Evolutionary conservation across 257 asterid genomes (phyloP).

Genomic region (Apocynum venetum): DNA sequence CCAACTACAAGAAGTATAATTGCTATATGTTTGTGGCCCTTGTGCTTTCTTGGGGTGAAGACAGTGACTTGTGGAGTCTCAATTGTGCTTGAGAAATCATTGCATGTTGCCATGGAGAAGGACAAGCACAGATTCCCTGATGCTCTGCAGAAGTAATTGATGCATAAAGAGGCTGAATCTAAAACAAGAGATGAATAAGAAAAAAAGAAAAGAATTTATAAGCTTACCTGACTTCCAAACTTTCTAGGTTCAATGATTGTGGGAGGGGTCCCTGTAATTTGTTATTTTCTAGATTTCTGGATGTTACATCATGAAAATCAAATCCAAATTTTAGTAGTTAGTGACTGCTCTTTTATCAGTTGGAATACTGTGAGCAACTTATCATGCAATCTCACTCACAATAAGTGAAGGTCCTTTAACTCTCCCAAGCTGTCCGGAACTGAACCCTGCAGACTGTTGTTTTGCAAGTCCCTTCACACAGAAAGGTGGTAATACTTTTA

Average conservation of each 20-base stretch:
- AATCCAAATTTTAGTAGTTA: slow-evolving; percentile 1
- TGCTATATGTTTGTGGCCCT: slow-evolving; percentile 44
- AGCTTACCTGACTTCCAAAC: slow-evolving; percentile 65
- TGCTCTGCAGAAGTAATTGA: slow-evolving; percentile 38
- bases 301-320: slow-evolving; percentile 18
- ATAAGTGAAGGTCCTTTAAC: slow-evolving; percentile 60
- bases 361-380: slow-evolving; percentile 3
- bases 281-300: slow-evolving; percentile 80
- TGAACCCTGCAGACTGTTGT: slow-evolving; percentile 74
- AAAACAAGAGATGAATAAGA: slow-evolving; percentile 9
- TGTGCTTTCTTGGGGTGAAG: slow-evolving; percentile 52
- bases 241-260: slow-evolving; percentile 59
- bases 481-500: not conserved
- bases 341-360: not conserved
- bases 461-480: slow-evolving; percentile 67
- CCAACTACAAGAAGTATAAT: slow-evolving; percentile 52
- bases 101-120: slow-evolving; percentile 60
- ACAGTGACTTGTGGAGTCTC: slow-evolving; percentile 76
- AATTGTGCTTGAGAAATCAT: slow-evolving; percentile 43
- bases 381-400: slow-evolving; percentile 45
- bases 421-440: slow-evolving; percentile 80
- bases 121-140: slow-evolving; percentile 84
- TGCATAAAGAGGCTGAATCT: slow-evolving; percentile 2
- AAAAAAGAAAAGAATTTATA: not conserved
- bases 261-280: slow-evolving; percentile 93